Percentiles rank a stretch among this genome's conserved stretches.
Conservation (phyloP, 192 early-diverging fungal species). For the Coemansia sp. region DNA sequence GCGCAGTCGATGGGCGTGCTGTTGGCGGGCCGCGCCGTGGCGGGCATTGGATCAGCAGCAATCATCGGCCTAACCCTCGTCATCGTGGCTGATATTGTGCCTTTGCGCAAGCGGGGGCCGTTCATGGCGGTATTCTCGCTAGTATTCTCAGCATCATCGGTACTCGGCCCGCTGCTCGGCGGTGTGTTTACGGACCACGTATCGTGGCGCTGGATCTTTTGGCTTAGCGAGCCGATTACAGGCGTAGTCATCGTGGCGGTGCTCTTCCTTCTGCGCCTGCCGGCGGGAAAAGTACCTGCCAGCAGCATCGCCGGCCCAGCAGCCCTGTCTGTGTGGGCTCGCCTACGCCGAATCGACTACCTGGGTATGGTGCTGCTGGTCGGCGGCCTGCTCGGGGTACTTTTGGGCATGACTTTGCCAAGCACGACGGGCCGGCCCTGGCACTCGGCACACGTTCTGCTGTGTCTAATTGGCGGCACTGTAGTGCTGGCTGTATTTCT, state of each 20-base stretch:
- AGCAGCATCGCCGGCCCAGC: neutral
- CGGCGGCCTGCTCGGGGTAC: conserved; percentile 57
- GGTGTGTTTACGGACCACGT: conserved; percentile 59
- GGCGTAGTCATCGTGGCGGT: conserved; percentile 52
- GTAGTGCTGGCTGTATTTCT: conserved; percentile 56
- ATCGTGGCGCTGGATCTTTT: conserved; percentile 63
- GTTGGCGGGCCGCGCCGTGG: conserved; percentile 63
- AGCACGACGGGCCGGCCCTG: conserved; percentile 63
- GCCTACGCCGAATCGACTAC: conserved; percentile 66
- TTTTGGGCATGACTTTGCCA: conserved; percentile 73
- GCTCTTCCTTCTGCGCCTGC: conserved; percentile 39
- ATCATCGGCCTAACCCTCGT: conserved; percentile 65
- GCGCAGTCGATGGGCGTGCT: conserved; percentile 64
- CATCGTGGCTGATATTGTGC: conserved; percentile 70
- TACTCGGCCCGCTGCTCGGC: conserved; percentile 62
- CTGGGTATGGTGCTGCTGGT: conserved; percentile 62
- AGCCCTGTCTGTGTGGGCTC: conserved; percentile 27
- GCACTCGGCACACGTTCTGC: conserved; percentile 62
- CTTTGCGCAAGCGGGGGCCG: conserved; percentile 62
- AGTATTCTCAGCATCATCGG: conserved; percentile 60
- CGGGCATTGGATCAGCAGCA: conserved; percentile 68
- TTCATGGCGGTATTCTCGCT: conserved; percentile 63
- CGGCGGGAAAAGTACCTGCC: neutral
- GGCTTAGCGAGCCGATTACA: conserved; percentile 58
- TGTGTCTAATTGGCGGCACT: conserved; percentile 51